These are phyloP conservation scores for Paxillus involutus DNA, from an alignment of 768 basidiomycete species.

Conservation along the genomic window DNA sequence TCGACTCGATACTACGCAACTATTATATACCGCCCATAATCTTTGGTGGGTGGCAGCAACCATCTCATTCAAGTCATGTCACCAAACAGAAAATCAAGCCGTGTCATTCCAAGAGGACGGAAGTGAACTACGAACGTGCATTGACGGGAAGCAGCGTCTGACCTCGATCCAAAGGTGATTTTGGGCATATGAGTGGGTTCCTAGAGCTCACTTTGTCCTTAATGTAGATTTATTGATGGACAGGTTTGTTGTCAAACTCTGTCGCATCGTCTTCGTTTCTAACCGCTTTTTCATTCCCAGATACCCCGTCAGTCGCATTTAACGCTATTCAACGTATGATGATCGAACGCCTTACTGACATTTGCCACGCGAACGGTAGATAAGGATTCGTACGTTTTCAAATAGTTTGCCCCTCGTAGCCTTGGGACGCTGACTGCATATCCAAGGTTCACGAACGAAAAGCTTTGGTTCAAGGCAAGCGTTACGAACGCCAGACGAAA, in stretches of 20 bases:
- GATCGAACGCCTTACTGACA: conserved; percentile 5
- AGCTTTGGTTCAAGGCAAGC: conserved; percentile 36
- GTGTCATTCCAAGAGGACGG: conserved; percentile 40
- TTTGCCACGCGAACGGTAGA: conserved; percentile 23
- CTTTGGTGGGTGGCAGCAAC: conserved; percentile 45
- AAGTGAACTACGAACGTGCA: conserved; percentile 49
- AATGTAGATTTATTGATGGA: conserved; percentile 52
- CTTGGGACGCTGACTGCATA: not conserved
- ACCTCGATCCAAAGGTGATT: conserved; percentile 61
- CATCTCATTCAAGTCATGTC: not conserved
- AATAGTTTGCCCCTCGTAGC: not conserved
- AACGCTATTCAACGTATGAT: not conserved
- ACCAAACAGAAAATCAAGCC: conserved; percentile 29
- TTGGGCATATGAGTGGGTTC: not conserved
- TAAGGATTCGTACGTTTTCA: conserved; percentile 37
- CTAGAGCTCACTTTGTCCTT: not conserved
- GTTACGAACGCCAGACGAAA: conserved; percentile 22
- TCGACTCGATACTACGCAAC: conserved; percentile 64
- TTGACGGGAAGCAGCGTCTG: conserved; percentile 74
- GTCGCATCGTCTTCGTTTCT: not conserved
- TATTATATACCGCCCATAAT: conserved; percentile 69
- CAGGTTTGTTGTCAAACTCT: conserved; percentile 39
- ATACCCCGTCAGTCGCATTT: conserved; percentile 40
- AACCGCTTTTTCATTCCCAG: conserved; percentile 24
- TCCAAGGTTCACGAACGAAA: conserved; percentile 32